Conservation (phyloP, 805 yeast species). For the Schwanniomyces yamadae region DNA sequence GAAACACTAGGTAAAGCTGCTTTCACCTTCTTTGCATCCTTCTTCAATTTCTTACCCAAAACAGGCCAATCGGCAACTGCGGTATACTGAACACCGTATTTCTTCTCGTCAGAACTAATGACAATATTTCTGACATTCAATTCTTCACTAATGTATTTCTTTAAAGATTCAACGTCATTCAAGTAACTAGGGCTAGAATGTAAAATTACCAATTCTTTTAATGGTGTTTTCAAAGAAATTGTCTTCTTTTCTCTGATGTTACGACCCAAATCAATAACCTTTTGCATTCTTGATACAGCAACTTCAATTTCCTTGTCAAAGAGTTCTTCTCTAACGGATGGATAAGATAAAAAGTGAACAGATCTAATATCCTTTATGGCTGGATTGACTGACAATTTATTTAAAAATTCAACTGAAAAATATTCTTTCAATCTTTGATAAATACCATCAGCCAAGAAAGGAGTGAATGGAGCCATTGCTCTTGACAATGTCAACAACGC, state of each 20-base stretch:
- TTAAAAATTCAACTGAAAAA: constrained; percentile 60
- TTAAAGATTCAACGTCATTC: constrained; percentile 72
- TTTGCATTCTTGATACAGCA: constrained; percentile 94
- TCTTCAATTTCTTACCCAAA: constrained; percentile 93
- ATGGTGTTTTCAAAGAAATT: constrained; percentile 92
- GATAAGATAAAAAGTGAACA: constrained; percentile 92
- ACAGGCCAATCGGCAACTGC: constrained; percentile 99
- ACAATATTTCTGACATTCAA: constrained; percentile 85
- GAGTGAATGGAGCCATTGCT: constrained; percentile 99
- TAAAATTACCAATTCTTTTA: constrained; percentile 80
- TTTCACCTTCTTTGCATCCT: constrained; percentile 90
- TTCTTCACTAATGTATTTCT: constrained; percentile 82
- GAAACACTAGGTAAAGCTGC: constrained; percentile 83
- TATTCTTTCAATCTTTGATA: constrained; percentile 70
- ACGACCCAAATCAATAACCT: constrained; percentile 94
- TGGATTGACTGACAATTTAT: constrained; percentile 37
- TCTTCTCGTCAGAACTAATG: constrained; percentile 86
- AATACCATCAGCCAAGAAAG: constrained; percentile 88
- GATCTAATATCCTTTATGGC: constrained; percentile 65
- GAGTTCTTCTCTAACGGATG: constrained; percentile 74
- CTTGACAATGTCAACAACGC: constrained; percentile 84
- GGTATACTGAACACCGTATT: constrained; percentile 86
- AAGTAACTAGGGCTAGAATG: constrained; percentile 76
- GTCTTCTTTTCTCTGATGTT: constrained; percentile 94
- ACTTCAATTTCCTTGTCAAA: constrained; percentile 81